Evolutionary conservation across 2,329 filamentous ascomycete genomes (phyloP).

Genomic region (Aspergillus sp.): DNA sequence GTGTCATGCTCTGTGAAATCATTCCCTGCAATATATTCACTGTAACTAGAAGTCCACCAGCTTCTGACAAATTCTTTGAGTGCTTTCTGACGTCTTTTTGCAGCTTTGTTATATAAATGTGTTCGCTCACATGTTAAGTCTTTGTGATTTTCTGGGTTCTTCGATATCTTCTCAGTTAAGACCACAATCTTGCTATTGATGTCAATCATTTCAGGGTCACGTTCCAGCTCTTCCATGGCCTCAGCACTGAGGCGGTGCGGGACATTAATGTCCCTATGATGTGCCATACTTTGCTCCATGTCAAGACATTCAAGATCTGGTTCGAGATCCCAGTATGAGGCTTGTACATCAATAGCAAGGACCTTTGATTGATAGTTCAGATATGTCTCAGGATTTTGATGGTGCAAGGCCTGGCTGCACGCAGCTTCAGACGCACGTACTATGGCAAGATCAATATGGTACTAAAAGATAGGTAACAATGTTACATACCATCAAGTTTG

Average conservation of each 20-base stretch:
- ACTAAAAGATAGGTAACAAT: neutral
- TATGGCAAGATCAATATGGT: neutral
- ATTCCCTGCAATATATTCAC: constrained; percentile 1
- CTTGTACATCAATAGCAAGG: neutral
- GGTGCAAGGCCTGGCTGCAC: neutral
- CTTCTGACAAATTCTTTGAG: neutral
- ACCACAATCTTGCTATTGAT: neutral
- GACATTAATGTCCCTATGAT: neutral
- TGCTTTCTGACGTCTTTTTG: neutral
- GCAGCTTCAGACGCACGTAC: neutral
- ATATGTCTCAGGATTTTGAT: neutral
- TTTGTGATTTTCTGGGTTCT: neutral
- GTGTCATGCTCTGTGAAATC: neutral
- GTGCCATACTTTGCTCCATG: neutral
- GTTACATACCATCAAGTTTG: constrained; percentile 7
- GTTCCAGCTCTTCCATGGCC: neutral
- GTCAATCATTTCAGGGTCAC: neutral
- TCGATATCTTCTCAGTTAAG: neutral
- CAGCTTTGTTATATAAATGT: neutral
- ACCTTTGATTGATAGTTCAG: neutral
- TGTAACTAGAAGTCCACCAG: neutral
- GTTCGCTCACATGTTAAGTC: neutral
- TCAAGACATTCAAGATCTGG: neutral
- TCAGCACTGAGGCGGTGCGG: neutral
- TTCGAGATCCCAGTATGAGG: neutral